These are phyloP conservation scores for Apiospora malaysiana DNA, from an alignment of 2,329 filamentous ascomycete species.

Conservation along the genomic window DNA sequence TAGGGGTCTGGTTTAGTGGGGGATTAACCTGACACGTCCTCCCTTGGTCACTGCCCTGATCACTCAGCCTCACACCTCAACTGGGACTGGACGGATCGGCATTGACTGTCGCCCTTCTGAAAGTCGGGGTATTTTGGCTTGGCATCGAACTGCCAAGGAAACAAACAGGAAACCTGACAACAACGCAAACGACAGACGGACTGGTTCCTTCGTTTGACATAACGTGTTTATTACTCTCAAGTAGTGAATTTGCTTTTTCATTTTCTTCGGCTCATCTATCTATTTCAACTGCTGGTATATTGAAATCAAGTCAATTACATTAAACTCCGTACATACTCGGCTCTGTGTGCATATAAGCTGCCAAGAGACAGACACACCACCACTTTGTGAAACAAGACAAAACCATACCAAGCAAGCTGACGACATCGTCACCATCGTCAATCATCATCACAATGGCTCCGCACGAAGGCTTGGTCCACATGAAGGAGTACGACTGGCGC, in stretches of 20 bases:
- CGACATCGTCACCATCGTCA: neutral
- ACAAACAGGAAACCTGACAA: neutral
- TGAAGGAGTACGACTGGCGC: slow-evolving; percentile 69
- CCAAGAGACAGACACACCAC: neutral
- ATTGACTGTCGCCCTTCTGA: neutral
- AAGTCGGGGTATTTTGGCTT: slow-evolving; percentile 9
- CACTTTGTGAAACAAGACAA: neutral
- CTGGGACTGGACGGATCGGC: neutral
- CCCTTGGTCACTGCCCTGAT: neutral
- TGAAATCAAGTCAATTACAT: too few species aligned
- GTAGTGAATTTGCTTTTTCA: too few species aligned
- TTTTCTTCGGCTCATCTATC: too few species aligned
- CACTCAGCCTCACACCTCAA: slow-evolving; percentile 13
- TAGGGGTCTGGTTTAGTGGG: slow-evolving; percentile 1
- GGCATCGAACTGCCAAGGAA: neutral
- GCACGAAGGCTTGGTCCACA: slow-evolving; percentile 65
- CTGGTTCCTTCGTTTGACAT: too few species aligned
- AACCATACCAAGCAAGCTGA: neutral
- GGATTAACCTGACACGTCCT: neutral
- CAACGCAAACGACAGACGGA: neutral
- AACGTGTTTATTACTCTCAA: too few species aligned
- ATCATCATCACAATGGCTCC: slow-evolving; percentile 57
- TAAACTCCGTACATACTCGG: too few species aligned
- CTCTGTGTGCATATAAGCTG: too few species aligned
- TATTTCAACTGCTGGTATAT: too few species aligned